Evolutionary conservation across 2,329 filamentous ascomycete genomes (phyloP), one percentile per base, ranked within the genome.

Genomic region (Dactylellina cionopaga): DNA sequence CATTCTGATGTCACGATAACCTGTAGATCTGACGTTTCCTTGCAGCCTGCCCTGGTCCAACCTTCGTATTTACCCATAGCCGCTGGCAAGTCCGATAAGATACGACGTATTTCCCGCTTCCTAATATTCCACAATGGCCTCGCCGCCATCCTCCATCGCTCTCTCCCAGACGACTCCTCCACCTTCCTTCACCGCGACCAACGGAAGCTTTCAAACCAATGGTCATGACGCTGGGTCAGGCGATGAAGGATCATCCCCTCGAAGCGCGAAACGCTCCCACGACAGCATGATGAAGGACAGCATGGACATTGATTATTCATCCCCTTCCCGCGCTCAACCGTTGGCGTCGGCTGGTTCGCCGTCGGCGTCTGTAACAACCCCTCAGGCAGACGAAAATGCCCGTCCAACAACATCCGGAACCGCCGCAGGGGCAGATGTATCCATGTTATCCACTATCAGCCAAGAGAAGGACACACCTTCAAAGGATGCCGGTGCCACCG

Each of bases 211-310:
- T 25, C 68, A 59, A 44, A 37, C 59, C 24, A 65, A 59, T 44
- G 68, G 52, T 25, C 56, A 58, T 35, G 66, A 71, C 58, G 44
- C 19, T 6, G 25, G 51, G 37, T 71, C 66, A 11, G 66, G 49
- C 25, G 68, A 72, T 41, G 68, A 72, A 39, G 59, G 19, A 13
- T 72, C 68, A 19, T 35, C 60, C n/a, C 51, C 51, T 60, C 59
- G 68, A 5, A 72, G 68, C 19, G 27, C 68, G 2, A 72, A 72
- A 54, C 59, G 68, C 5, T 72, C 68, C n/a, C 68, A 72, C 15
- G 68, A 72, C 43, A 60, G 59, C 33, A 72, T 65, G 68, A 72
- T 72, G 68, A 64, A 65, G 35, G 68, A 72, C 29, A 64, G 59
- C 37, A 65, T 64, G 59, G 59, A 72, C 24, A 72, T 72, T 35